Evolutionary conservation across 2,329 filamentous ascomycete species (phyloP).

Genomic region (Nakataea oryzae): DNA sequence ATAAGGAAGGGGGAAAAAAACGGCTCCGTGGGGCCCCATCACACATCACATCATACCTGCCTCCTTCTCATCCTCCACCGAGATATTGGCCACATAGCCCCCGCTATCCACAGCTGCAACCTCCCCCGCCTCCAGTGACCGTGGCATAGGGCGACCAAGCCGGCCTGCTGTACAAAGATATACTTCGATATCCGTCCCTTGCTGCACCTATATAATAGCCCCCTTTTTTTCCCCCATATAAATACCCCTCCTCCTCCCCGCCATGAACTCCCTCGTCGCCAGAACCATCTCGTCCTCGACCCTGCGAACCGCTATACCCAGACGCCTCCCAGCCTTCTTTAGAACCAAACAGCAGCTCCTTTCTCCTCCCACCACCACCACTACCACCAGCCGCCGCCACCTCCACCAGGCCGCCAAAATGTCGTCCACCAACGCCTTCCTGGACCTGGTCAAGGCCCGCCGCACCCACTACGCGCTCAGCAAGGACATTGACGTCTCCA

Average conservation of each 20-base stretch:
- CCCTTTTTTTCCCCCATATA: not conserved
- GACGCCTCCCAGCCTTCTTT: not conserved
- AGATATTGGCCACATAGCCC: not conserved
- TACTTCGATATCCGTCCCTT: too few relatives aligned
- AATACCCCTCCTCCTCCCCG: not conserved
- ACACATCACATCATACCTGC: too few relatives aligned
- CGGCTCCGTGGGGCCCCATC: too few relatives aligned
- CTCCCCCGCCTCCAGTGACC: too few relatives aligned
- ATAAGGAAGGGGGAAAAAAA: too few relatives aligned
- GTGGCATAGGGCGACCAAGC: too few relatives aligned
- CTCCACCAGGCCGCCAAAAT: conserved; percentile 25
- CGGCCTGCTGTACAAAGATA: too few relatives aligned
- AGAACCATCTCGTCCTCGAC: not conserved
- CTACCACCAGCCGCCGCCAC: conserved; percentile 11
- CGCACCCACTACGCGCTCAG: conserved; percentile 59
- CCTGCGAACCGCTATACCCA: not conserved
- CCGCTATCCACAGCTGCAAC: not conserved
- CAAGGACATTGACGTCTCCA: conserved; percentile 50
- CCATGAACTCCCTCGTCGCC: not conserved
- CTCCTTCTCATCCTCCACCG: too few relatives aligned
- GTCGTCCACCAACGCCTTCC: conserved; percentile 38
- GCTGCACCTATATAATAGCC: not conserved
- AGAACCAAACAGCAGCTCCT: too few relatives aligned
- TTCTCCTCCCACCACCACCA: not conserved
- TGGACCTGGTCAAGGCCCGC: conserved; percentile 56